Percentiles rank a stretch among this genome's conserved stretches.
These are phyloP conservation scores for Sphagnum magellanicum DNA, from an alignment of 228 moss, liverwort and hornwort genomes.

Conservation along the genomic window DNA sequence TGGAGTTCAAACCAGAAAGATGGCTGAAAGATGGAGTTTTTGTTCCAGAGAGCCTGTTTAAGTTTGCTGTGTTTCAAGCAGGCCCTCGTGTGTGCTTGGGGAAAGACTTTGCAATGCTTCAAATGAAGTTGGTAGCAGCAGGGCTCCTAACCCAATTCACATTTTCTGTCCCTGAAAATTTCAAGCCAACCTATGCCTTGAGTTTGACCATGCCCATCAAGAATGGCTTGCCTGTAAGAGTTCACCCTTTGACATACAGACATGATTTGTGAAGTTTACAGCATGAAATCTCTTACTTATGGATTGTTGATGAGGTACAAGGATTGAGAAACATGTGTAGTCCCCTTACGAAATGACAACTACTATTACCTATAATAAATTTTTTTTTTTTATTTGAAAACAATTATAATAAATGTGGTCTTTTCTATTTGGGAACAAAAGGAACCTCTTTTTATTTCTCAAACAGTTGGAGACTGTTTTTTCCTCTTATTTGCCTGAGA, in stretches of 20 bases:
- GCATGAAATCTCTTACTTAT: no score
- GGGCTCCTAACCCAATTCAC: conserved; percentile 7
- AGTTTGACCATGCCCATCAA: conserved; percentile 17
- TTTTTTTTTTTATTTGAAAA: no score
- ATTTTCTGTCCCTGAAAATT: conserved; percentile 9
- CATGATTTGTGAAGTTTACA: no score
- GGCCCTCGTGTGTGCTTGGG: conserved; percentile 43
- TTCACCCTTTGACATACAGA: neutral
- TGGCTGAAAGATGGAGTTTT: conserved; percentile 37
- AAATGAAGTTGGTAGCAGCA: conserved; percentile 37
- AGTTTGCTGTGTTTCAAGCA: conserved; percentile 44
- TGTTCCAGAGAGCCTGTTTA: conserved; percentile 24
- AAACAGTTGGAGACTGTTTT: no score
- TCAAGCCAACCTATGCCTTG: conserved; percentile 1
- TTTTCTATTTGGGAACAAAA: no score
- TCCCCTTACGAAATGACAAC: no score
- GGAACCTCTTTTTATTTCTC: no score
- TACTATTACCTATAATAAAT: no score
- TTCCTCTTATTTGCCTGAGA: no score
- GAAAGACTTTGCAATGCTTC: conserved; percentile 31
- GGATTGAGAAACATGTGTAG: no score
- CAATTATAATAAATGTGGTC: no score
- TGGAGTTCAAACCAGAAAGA: conserved; percentile 37
- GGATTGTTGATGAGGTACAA: no score
- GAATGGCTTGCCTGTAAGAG: conserved; percentile 19